phyloP scores from a whole-genome alignment of 768 basidiomycete genomes.

The Amanita pallidorosea region DNA sequence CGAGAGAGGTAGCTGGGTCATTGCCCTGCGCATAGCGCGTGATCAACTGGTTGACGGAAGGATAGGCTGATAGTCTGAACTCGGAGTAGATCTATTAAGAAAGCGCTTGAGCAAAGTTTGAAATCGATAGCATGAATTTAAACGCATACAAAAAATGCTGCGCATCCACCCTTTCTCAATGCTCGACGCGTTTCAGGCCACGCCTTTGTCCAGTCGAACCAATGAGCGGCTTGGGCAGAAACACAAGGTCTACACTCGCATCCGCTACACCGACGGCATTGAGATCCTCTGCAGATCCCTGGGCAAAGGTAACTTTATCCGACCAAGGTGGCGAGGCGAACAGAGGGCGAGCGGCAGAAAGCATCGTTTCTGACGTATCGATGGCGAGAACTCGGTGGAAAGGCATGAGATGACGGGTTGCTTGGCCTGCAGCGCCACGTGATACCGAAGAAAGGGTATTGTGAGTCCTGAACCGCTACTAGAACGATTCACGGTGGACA shows the following conservation, averaged over 20 bases:
- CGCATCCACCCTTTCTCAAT: slow-evolving; percentile 51
- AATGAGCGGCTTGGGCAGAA: slow-evolving; percentile 73
- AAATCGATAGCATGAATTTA: not conserved
- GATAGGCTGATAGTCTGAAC: slow-evolving; percentile 54
- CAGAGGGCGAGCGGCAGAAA: slow-evolving; percentile 35
- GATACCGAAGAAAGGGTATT: no score
- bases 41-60: slow-evolving; percentile 43
- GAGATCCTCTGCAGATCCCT: slow-evolving; percentile 45
- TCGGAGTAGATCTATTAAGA: slow-evolving; percentile 51
- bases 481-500: no score
- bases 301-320: slow-evolving; percentile 17
- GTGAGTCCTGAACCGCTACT: no score
- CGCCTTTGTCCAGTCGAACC: slow-evolving; percentile 66
- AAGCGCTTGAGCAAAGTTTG: no score
- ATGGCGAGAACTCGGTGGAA: slow-evolving; percentile 59
- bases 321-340: slow-evolving; percentile 5
- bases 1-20: slow-evolving; percentile 43
- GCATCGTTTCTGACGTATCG: slow-evolving; percentile 71
- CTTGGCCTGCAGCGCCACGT: slow-evolving; percentile 53
- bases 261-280: slow-evolving; percentile 23
- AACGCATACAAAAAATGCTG: slow-evolving; percentile 71
- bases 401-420: slow-evolving; percentile 41
- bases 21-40: slow-evolving; percentile 51
- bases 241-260: slow-evolving; percentile 56
- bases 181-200: slow-evolving; percentile 62